Percentiles rank a stretch among this genome's conserved stretches.
Conservation (phyloP, 1,284 basidiomycete genomes). For the Cryptococcus sp. region DNA sequence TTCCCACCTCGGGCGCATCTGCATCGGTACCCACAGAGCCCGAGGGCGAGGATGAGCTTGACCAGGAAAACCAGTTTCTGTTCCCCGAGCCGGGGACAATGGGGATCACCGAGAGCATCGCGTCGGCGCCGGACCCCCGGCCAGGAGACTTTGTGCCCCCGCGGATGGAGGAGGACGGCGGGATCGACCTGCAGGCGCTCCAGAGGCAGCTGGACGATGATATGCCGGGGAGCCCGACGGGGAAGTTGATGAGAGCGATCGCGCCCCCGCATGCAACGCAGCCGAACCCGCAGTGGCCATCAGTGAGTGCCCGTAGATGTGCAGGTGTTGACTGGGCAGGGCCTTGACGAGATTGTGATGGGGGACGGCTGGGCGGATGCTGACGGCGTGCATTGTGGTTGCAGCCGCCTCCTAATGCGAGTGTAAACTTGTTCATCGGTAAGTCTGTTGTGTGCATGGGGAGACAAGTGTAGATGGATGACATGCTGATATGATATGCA, state of each 20-base stretch:
- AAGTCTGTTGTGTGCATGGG: constrained; percentile 12
- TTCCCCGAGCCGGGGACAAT: constrained; percentile 19
- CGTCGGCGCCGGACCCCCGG: constrained; percentile 40
- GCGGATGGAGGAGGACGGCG: constrained; percentile 27
- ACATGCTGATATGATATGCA: neutral
- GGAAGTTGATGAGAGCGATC: constrained; percentile 41
- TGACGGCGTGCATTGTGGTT: constrained; percentile 2
- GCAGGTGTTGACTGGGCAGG: neutral
- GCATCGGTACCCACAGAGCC: no score
- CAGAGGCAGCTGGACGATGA: constrained; percentile 27
- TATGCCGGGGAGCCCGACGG: constrained; percentile 43
- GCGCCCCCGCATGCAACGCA: constrained; percentile 43
- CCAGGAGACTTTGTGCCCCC: constrained; percentile 37
- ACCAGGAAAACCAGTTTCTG: no score
- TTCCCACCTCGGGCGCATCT: no score
- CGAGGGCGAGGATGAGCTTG: no score
- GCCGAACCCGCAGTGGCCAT: constrained; percentile 39
- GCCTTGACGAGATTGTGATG: neutral
- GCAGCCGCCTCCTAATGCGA: constrained; percentile 48
- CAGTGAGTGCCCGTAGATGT: constrained; percentile 30
- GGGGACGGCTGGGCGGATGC: neutral
- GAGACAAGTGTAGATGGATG: neutral
- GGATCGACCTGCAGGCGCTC: constrained; percentile 31
- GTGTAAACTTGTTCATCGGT: constrained; percentile 48
- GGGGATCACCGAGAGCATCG: constrained; percentile 41